phyloP scores from a whole-genome alignment of 805 yeast species.

The Spathaspora passalidarum region DNA sequence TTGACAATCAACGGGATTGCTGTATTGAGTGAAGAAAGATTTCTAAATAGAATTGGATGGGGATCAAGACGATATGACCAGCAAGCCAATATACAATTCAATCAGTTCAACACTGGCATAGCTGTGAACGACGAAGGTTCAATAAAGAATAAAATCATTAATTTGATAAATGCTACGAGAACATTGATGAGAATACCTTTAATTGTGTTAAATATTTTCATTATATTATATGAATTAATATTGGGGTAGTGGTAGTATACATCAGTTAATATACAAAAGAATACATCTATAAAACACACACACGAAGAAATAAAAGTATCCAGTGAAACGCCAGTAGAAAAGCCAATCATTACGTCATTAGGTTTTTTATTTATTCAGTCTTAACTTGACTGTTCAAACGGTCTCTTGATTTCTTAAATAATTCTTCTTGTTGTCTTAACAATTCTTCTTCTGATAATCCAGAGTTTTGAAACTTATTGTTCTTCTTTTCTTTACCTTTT shows the following conservation, averaged over 20 bases:
- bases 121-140: constrained; percentile 37
- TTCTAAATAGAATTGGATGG: constrained; percentile 57
- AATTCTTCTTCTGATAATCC: constrained; percentile 93
- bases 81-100: constrained; percentile 7
- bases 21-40: constrained; percentile 75
- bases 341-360: not conserved
- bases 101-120: constrained; percentile 41
- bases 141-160: constrained; percentile 56
- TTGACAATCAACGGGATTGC: constrained; percentile 73
- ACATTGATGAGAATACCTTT: constrained; percentile 74
- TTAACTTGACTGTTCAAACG: constrained; percentile 43
- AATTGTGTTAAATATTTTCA: constrained; percentile 61
- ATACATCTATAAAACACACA: constrained; percentile 1
- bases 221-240: constrained; percentile 67
- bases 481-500: constrained; percentile 86
- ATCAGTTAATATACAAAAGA: constrained; percentile 1
- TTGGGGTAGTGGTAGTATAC: constrained; percentile 45
- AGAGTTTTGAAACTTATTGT: constrained; percentile 88
- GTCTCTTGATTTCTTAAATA: constrained; percentile 76
- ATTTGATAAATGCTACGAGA: constrained; percentile 69
- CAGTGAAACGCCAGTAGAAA: too few relatives aligned
- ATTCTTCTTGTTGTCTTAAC: constrained; percentile 85
- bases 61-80: constrained; percentile 15
- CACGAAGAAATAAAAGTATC: not conserved
- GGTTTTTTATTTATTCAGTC: not conserved